Evolutionary conservation across 345 rosid species (phyloP), one percentile per base, ranked within the genome.

Genomic region (Eucalyptus brandiana): DNA sequence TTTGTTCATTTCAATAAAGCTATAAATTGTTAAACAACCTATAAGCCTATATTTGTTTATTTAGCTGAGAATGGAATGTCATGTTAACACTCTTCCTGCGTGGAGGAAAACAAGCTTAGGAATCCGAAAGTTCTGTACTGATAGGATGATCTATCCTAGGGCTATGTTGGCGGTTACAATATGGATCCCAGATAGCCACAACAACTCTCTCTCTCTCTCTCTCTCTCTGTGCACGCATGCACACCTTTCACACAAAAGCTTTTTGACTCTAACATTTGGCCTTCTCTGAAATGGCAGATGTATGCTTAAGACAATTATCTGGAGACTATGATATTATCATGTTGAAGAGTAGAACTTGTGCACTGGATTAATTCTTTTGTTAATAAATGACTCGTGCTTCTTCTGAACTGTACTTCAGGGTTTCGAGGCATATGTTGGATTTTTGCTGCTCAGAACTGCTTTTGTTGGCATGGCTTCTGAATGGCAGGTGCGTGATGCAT

Each of bases 391-490:
- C 34, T 86, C 4, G 32, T n/a, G 51, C 18, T 92, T 88, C 86
- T 87, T 60, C 49, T 87, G 85, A 76, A 69, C 87, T 40, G 90
- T 76, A 49, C 92, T 87, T 45, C 92, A 98, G 99, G 99, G 97
- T 81, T 98, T 96, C 76, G 98, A 98, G 94, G 99, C 98, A 87
- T 98, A 96, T 87, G 96, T 97, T 56, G 99, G 99, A 88, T 83
- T 97, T 44, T 96, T 92, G 92, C 89, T 98, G 94, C 97, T 97
- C 81, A 95, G 91, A 92, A 94, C 97, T 86, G 97, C 97, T 91
- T 93, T 95, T 87, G 95, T 91, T 6, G 95, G 99, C 88, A 95
- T 96, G 72, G 94, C 94, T 86, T 89, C 94, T 23, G 99, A 97
- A 90, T 98, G 99, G 99, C 99, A 97, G 99, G 99, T 96, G 89